Base-by-base conservation (phyloP, 805 yeast species). In the Hagleromyces aurorensis region DNA sequence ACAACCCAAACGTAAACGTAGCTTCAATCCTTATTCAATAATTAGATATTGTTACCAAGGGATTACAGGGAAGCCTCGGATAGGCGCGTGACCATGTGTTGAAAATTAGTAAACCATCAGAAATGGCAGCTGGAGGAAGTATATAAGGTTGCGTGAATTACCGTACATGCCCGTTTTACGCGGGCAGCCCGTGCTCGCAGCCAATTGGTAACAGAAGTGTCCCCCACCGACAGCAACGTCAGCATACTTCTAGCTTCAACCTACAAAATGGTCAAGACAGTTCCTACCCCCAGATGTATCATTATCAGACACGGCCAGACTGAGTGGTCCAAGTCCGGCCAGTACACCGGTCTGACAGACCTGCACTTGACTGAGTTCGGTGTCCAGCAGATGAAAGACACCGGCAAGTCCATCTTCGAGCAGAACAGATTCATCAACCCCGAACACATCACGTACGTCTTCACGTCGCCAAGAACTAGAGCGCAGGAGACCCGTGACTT, bases 261-360 rank as follows among this genome's bases (percentile, higher is more conserved):
- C 12, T 6, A 4, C 8, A n/a, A 6, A 23, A 48, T 49, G 52
- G 32, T 44, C 2, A 25, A 27, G 11, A 50, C 43, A 21, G 43
- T 49, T 14, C 60, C 69, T 21, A 67, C 81, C 8, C 87, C 87
- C 17, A 69, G 87, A 55, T 70, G 79, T 29, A 67, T 79, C 15
- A 72, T 79, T 41, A 70, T 79, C 28, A 84, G 91, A 52, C 91
- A 81, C 44, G 89, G 89, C 16, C 95, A 87, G 62, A 87, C 97
- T 2, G 94, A 78, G 56, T 87, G 97, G 97, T 87, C 96, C 25
- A 77, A 81, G 48, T 70, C 86, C 2, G 97, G 97, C 15, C 94
- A 84, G 54, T 79, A 83, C 60, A 89, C 97, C 4, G 84, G 96
- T 3, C 42, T 65, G 23, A 89, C 97, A 1, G 96, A 89, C 45